These are phyloP conservation scores for Candida sp. DNA, from an alignment of 1,139 yeast species.

Conservation along the genomic window DNA sequence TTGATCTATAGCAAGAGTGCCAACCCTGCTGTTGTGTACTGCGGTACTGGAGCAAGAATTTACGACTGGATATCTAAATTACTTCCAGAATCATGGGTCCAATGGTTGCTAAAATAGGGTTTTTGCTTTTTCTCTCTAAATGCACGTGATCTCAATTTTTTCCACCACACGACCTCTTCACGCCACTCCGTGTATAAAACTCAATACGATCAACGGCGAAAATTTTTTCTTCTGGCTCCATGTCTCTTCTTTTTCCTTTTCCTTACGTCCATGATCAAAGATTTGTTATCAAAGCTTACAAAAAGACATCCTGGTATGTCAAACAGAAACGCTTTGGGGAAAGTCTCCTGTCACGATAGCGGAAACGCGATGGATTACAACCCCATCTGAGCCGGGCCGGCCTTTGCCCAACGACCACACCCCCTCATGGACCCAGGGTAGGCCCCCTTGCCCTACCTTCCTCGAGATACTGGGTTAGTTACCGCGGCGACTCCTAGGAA, in stretches of 20 bases:
- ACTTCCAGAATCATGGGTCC: constrained; percentile 38
- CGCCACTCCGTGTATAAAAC: not conserved
- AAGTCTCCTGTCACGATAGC: constrained; percentile 89
- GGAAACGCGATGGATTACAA: constrained; percentile 56
- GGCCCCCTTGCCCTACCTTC: too few species aligned
- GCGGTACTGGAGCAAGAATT: constrained; percentile 55
- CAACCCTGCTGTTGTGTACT: constrained; percentile 42
- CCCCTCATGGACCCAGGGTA: too few species aligned
- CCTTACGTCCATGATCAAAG: constrained; percentile 67
- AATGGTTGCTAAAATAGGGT: constrained; percentile 20
- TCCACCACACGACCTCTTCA: not conserved
- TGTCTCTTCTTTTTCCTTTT: constrained; percentile 14
- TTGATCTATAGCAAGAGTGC: constrained; percentile 38
- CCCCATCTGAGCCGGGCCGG: constrained; percentile 6
- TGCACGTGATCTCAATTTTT: not conserved
- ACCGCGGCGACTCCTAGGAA: too few species aligned
- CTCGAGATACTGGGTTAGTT: too few species aligned
- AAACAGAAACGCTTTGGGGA: constrained; percentile 74
- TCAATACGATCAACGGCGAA: not conserved
- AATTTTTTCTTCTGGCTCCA: constrained; percentile 4
- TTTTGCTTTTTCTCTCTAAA: not conserved
- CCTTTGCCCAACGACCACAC: too few species aligned
- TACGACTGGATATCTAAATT: constrained; percentile 40
- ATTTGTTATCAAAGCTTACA: constrained; percentile 88
- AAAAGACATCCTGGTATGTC: constrained; percentile 39